phyloP scores from a whole-genome alignment of 2,329 filamentous ascomycete genomes.

The Penicillium sp. region DNA sequence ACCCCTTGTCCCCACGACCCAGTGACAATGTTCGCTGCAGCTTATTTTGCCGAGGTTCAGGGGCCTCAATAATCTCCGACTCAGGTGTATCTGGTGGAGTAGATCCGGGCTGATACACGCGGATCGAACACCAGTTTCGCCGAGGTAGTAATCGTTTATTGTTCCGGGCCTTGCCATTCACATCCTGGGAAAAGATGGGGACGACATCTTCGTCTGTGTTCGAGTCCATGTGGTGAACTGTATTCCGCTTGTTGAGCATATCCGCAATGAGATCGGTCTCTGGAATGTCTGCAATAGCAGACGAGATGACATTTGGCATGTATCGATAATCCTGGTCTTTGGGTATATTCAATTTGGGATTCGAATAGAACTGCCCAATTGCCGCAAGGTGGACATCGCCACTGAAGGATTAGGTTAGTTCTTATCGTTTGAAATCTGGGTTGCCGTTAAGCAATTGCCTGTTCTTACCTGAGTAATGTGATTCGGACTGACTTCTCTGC shows the following conservation, averaged over 20 bases:
- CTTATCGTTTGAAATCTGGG: background rate
- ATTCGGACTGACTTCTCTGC: constrained; percentile 88
- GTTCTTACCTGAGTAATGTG: constrained; percentile 71
- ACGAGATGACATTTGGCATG: constrained; percentile 94
- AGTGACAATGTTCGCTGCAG: constrained; percentile 62
- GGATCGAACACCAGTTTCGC: constrained; percentile 93
- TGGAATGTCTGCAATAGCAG: constrained; percentile 89
- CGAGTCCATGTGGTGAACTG: constrained; percentile 60
- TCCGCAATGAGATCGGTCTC: constrained; percentile 86
- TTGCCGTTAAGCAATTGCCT: background rate
- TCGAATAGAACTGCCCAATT: constrained; percentile 92
- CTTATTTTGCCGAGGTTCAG: constrained; percentile 34
- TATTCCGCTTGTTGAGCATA: constrained; percentile 90
- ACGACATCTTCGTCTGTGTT: constrained; percentile 96
- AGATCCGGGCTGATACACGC: constrained; percentile 73
- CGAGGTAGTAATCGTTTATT: constrained; percentile 87
- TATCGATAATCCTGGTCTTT: constrained; percentile 94
- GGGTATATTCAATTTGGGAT: constrained; percentile 73
- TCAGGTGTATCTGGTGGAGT: constrained; percentile 69
- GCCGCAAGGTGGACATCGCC: constrained; percentile 83
- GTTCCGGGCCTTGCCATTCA: constrained; percentile 84
- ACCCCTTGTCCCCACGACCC: constrained; percentile 52
- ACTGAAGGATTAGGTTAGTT: constrained; percentile 42
- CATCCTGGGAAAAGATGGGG: constrained; percentile 82
- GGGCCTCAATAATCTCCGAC: constrained; percentile 41